These are phyloP conservation scores for Arctium minus DNA, from an alignment of 129 eudicot genomes.

Conservation along the genomic window DNA sequence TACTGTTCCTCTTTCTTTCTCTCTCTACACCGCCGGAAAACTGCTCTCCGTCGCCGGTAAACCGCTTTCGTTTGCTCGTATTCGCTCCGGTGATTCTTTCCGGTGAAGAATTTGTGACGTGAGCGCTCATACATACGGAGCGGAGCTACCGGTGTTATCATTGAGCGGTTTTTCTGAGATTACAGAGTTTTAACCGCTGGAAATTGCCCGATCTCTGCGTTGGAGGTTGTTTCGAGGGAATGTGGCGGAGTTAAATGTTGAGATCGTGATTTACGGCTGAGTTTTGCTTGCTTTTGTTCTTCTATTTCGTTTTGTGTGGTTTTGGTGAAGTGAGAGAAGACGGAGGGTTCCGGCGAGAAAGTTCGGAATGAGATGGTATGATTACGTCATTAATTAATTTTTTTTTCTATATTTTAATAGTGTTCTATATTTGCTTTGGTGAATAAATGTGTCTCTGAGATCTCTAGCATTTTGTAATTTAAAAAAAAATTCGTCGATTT, in stretches of 20 bases:
- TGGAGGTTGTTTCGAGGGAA: conserved; percentile 38
- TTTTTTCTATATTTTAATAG: background rate
- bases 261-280: conserved; percentile 53
- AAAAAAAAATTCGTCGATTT: background rate
- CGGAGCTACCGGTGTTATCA: background rate
- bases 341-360: conserved; percentile 50
- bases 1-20: conserved; percentile 42
- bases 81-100: conserved; percentile 22
- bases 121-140: background rate
- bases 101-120: conserved; percentile 3
- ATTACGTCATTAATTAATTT: conserved; percentile 8
- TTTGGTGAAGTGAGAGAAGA: conserved; percentile 46
- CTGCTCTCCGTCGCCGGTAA: conserved; percentile 35
- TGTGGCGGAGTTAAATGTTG: conserved; percentile 46
- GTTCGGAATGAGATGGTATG: conserved; percentile 74
- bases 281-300: background rate
- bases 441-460: conserved; percentile 32
- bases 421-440: background rate
- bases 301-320: background rate
- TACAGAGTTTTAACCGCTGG: conserved; percentile 12
- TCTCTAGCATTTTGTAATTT: conserved; percentile 31
- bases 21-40: conserved; percentile 31
- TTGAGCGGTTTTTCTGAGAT: conserved; percentile 10
- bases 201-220: conserved; percentile 45
- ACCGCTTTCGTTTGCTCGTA: conserved; percentile 22